phyloP scores from a whole-genome alignment of 177 flowering plant genomes.

The Vitis hybrid region DNA sequence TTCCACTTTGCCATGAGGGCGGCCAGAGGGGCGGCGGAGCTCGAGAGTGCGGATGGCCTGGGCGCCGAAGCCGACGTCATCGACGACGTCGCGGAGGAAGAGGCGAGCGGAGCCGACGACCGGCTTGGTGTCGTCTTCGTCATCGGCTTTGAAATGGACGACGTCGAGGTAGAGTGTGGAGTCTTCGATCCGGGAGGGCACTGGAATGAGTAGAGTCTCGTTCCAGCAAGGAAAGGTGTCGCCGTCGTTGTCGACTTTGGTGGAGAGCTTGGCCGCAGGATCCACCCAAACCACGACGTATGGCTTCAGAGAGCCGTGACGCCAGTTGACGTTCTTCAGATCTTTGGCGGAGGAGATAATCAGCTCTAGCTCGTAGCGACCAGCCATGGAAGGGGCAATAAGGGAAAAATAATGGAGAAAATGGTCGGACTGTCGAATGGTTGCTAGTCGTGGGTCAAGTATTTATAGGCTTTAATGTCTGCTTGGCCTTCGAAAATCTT shows the following conservation, averaged over 20 bases:
- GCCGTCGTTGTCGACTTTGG: slow-evolving; percentile 37
- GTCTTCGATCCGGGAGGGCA: slow-evolving; percentile 46
- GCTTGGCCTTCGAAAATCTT: too few relatives aligned
- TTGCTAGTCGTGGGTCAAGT: too few relatives aligned
- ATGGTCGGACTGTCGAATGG: too few relatives aligned
- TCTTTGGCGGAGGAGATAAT: slow-evolving; percentile 61
- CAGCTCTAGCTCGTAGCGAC: slow-evolving; percentile 48
- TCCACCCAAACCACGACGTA: slow-evolving; percentile 84
- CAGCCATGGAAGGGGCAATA: too few relatives aligned
- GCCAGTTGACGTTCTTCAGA: slow-evolving; percentile 89
- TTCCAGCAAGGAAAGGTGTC: slow-evolving; percentile 4
- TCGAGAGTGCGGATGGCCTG: slow-evolving; percentile 21
- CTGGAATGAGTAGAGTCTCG: slow-evolving; percentile 33
- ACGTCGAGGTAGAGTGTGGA: slow-evolving; percentile 56
- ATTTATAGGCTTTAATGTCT: too few relatives aligned
- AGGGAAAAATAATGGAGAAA: too few relatives aligned
- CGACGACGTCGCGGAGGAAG: slow-evolving; percentile 46
- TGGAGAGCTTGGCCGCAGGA: slow-evolving; percentile 53
- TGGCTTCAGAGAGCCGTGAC: slow-evolving; percentile 60
- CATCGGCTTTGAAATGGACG: slow-evolving; percentile 46
- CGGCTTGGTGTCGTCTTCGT: slow-evolving; percentile 58
- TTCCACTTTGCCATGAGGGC: slow-evolving; percentile 79
- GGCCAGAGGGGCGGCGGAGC: slow-evolving; percentile 84
- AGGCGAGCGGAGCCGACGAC: slow-evolving; percentile 62
- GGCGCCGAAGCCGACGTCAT: slow-evolving; percentile 50